phyloP scores from a whole-genome alignment of 805 yeast species.

The Kuraishia capsulata region DNA sequence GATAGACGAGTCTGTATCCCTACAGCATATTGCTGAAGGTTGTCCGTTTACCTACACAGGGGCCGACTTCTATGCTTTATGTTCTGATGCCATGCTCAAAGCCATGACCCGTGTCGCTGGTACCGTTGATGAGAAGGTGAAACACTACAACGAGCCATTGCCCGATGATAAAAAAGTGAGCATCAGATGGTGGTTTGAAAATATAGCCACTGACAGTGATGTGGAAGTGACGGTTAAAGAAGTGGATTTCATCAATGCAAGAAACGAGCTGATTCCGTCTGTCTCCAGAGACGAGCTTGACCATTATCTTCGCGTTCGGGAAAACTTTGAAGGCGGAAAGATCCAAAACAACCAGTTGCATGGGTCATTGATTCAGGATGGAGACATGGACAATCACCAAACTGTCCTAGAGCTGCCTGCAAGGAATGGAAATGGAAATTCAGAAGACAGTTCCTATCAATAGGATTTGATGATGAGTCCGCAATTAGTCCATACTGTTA shows the following conservation, averaged over 20 bases:
- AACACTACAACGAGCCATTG: constrained; percentile 32
- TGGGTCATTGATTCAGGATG: no score
- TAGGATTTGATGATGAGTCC: not conserved
- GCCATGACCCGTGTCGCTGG: constrained; percentile 90
- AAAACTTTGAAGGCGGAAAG: constrained; percentile 70
- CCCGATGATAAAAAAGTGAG: constrained; percentile 34
- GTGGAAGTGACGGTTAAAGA: constrained; percentile 55
- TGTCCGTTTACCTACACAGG: constrained; percentile 95
- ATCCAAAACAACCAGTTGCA: no score
- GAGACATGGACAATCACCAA: no score
- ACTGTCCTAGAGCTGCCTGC: not conserved
- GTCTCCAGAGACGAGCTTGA: constrained; percentile 81
- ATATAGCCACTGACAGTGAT: constrained; percentile 60
- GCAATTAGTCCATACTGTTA: no score
- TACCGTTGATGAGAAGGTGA: constrained; percentile 60
- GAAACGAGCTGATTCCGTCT: constrained; percentile 63
- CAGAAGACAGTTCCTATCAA: not conserved
- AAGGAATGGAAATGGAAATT: not conserved
- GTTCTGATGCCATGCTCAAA: constrained; percentile 92
- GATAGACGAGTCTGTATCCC: constrained; percentile 49
- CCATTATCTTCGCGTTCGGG: constrained; percentile 74
- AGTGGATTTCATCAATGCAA: constrained; percentile 75
- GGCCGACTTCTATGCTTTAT: constrained; percentile 94
- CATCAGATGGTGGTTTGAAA: constrained; percentile 87
- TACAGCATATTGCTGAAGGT: constrained; percentile 46